Conservation (phyloP, 2,329 filamentous ascomycete species). For the Trichoderma sp. region DNA sequence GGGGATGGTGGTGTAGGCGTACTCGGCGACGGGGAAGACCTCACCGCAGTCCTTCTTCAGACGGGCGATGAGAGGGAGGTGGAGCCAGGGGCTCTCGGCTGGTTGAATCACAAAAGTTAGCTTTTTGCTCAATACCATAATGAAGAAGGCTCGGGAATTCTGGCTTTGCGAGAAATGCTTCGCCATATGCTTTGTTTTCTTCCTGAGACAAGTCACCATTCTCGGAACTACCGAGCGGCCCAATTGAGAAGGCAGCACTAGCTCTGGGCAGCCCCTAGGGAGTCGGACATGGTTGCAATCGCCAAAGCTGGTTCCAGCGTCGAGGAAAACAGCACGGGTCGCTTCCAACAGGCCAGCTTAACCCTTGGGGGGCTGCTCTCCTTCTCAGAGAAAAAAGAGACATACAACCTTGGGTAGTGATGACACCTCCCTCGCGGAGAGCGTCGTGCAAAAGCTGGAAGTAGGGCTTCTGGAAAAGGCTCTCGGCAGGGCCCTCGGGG, state of each 20-base stretch:
- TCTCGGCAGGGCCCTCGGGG: constrained; percentile 93
- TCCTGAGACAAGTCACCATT: neutral
- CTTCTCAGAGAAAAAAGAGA: constrained; percentile 59
- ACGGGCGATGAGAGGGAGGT: constrained; percentile 87
- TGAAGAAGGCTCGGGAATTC: neutral
- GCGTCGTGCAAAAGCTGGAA: constrained; percentile 90
- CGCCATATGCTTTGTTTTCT: neutral
- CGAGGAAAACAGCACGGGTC: constrained; percentile 7
- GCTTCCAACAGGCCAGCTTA: constrained; percentile 26
- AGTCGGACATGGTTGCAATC: constrained; percentile 11
- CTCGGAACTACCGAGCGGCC: constrained; percentile 38
- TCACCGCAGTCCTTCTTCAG: constrained; percentile 96
- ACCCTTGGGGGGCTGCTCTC: constrained; percentile 36
- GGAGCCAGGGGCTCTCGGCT: constrained; percentile 99
- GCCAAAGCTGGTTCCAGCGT: neutral
- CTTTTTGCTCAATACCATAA: neutral
- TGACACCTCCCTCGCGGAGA: constrained; percentile 91
- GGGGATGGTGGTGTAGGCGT: constrained; percentile 98
- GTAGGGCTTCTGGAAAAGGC: constrained; percentile 97
- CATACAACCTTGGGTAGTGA: constrained; percentile 99
- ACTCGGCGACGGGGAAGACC: constrained; percentile 96
- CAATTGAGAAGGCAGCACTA: constrained; percentile 38
- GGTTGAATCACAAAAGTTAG: constrained; percentile 21
- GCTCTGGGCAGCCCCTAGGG: constrained; percentile 38
- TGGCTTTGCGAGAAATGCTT: neutral